Percentiles rank a stretch among this genome's conserved stretches.
Evolutionary conservation across 2,329 filamentous ascomycete genomes (phyloP).

Genomic region (Cladophialophora psammophila): DNA sequence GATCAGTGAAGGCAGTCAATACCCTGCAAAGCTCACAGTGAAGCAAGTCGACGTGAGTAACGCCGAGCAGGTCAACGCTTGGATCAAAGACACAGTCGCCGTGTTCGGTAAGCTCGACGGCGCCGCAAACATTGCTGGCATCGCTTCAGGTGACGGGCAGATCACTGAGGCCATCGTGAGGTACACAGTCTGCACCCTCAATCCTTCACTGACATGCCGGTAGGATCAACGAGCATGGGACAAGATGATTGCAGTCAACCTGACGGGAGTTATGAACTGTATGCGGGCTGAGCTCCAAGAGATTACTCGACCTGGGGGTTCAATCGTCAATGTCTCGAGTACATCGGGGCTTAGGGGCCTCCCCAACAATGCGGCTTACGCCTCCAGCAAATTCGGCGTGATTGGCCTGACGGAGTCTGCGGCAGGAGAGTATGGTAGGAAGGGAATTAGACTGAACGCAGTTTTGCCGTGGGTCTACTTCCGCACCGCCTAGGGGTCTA

Average conservation of each 20-base stretch:
- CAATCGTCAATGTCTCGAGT: conserved; percentile 53
- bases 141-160: conserved; percentile 24
- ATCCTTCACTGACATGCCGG: not conserved
- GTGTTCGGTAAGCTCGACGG: conserved; percentile 27
- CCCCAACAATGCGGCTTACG: conserved; percentile 52
- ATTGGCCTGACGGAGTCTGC: conserved; percentile 54
- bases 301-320: conserved; percentile 45
- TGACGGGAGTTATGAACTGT: conserved; percentile 52
- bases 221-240: conserved; percentile 28
- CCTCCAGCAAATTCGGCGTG: conserved; percentile 53
- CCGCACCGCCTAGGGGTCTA: not conserved
- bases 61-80: conserved; percentile 27
- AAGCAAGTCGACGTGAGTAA: conserved; percentile 31
- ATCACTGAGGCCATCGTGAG: conserved; percentile 25
- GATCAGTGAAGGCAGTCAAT: conserved; percentile 2
- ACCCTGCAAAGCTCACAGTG: conserved; percentile 7
- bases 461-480: conserved; percentile 41
- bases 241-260: conserved; percentile 47
- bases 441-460: conserved; percentile 48
- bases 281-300: conserved; percentile 52
- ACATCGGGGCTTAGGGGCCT: conserved; percentile 48
- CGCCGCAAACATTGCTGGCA: conserved; percentile 35
- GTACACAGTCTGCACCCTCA: not conserved
- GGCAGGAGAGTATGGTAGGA: conserved; percentile 44
- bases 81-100: conserved; percentile 22